Base-by-base conservation (phyloP, 148 eudicot species). In the Chenopodium suecicum region DNA sequence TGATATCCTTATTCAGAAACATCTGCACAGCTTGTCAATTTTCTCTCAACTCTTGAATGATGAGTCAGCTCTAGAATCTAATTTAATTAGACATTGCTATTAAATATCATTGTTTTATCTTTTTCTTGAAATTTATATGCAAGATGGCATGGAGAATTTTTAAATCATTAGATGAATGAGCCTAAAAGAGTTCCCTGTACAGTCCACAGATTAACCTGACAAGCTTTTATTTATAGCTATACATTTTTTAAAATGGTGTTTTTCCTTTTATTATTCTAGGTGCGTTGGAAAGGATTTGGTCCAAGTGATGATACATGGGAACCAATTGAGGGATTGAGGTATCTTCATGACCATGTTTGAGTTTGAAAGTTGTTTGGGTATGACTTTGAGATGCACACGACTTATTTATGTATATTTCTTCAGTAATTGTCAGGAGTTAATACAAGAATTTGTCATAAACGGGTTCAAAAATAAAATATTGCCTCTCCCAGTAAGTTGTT, bases 281-380 rank as follows among this genome's bases (percentile, higher is more conserved):
- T 96, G 73, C 94, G 93, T 14, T 96, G 99, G 99, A 89, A 87
- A 86, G 99, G 99, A 23, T 94, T 88, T 82, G 90, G 87, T 80
- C 88, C 95, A 34, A 85, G 84, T 81, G 98, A 94, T 25, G 99
- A 96, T 89, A 94, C 99, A 60, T 96, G 99, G 98, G 99, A 96
- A 82, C 98, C 95, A 46, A 82, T 90, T 48, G 87, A 91, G 75
- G 92, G 91, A 34, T 87, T 96, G 84, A 91, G 95, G 99, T 94
- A 74, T 83, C 71, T 80, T 22, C 27, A 29, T 23, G 9, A 58
- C 52, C 76, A 25, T 81, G 31, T 7, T 13, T 63, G 47, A 72
- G 4, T 27, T 23, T 65, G 12, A 71, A 70, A 13, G 27, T 20
- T 29, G 7, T 69, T 37, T 58, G 17, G 23, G 8, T 56, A 37